Conservation (phyloP, 2,329 filamentous ascomycete species). For the Hypomyces perniciosus region DNA sequence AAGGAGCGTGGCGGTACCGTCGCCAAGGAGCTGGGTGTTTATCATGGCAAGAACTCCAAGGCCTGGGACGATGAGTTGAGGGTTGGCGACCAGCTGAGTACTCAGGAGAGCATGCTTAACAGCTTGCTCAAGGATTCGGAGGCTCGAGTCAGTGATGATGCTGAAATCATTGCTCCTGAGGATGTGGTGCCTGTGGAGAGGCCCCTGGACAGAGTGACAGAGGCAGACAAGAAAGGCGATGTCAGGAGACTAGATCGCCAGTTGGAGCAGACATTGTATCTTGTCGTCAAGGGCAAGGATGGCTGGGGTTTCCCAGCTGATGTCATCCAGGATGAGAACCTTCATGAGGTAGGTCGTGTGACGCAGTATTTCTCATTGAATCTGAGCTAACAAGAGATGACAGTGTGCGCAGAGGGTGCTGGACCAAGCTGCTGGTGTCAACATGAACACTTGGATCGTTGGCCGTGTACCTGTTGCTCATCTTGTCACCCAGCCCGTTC, state of each 20-base stretch:
- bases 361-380: not conserved
- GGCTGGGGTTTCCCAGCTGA: slow-evolving; percentile 83
- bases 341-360: slow-evolving; percentile 65
- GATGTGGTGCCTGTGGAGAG: slow-evolving; percentile 63
- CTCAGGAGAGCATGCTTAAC: slow-evolving; percentile 59
- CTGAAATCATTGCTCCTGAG: slow-evolving; percentile 51
- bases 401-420: slow-evolving; percentile 80
- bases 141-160: slow-evolving; percentile 52
- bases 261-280: slow-evolving; percentile 77
- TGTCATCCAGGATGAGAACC: slow-evolving; percentile 63
- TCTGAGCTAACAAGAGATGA: slow-evolving; percentile 3
- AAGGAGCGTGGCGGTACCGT: slow-evolving; percentile 65
- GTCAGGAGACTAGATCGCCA: slow-evolving; percentile 70
- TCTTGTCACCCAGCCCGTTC: slow-evolving; percentile 51
- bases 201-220: slow-evolving; percentile 64
- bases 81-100: slow-evolving; percentile 63
- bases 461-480: slow-evolving; percentile 86
- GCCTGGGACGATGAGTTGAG: slow-evolving; percentile 91
- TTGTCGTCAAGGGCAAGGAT: slow-evolving; percentile 69
- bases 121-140: slow-evolving; percentile 71
- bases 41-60: slow-evolving; percentile 62
- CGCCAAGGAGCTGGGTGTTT: slow-evolving; percentile 78
- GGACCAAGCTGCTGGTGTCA: slow-evolving; percentile 69
- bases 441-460: slow-evolving; percentile 99
- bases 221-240: slow-evolving; percentile 73